These are phyloP conservation scores for Oryza longistaminata DNA, from an alignment of 176 grass and related monocot species.

Conservation along the genomic window DNA sequence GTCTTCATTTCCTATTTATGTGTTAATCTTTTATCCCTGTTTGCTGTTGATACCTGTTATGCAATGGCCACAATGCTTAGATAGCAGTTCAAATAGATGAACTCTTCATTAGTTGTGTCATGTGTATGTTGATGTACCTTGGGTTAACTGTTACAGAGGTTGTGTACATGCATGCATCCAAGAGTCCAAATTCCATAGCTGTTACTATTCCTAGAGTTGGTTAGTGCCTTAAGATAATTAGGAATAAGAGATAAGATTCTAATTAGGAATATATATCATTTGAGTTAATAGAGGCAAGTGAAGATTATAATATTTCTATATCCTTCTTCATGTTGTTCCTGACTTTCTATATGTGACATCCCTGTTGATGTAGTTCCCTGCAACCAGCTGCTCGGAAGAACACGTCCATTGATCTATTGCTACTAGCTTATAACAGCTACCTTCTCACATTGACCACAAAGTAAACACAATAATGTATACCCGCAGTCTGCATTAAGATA, in stretches of 20 bases:
- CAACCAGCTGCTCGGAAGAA: neutral
- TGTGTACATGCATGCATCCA: neutral
- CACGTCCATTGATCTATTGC: neutral
- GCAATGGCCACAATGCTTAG: neutral
- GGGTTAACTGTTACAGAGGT: neutral
- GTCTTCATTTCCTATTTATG: neutral
- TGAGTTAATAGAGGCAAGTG: too few species aligned
- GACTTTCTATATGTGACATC: neutral
- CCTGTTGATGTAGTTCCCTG: neutral
- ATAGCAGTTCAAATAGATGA: neutral
- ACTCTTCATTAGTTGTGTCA: neutral
- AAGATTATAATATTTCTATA: too few species aligned
- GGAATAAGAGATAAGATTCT: neutral
- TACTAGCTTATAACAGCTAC: neutral
- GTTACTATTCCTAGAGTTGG: neutral
- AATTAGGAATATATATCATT: too few species aligned
- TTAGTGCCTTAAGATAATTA: neutral
- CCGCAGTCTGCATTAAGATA: neutral
- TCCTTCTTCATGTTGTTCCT: too few species aligned
- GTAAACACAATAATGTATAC: neutral
- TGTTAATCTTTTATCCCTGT: neutral
- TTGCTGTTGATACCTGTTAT: neutral
- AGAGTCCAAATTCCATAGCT: neutral
- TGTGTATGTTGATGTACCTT: neutral
- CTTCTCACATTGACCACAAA: neutral